A percentile compares a stretch with the other conserved stretches of the same genome.
These are phyloP conservation scores for Epichloe gansuensis DNA, from an alignment of 2,329 filamentous ascomycete genomes.

Conservation along the genomic window DNA sequence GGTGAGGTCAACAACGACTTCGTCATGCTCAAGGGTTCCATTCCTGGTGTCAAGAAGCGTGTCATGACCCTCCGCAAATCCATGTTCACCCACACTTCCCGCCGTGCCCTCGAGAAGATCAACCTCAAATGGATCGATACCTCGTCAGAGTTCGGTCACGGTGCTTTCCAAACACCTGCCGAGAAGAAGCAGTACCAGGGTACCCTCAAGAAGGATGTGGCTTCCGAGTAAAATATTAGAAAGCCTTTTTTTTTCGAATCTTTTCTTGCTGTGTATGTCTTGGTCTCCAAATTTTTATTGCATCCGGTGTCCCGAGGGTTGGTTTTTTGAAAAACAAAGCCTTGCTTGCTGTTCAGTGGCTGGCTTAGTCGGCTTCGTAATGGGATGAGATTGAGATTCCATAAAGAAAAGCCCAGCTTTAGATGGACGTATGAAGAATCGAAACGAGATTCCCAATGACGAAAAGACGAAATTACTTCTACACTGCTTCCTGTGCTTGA, in stretches of 20 bases:
- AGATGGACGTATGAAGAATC: constrained; percentile 20
- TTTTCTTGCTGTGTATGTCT: constrained; percentile 14
- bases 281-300: constrained; percentile 27
- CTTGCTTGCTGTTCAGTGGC: constrained; percentile 19
- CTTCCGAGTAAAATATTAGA: constrained; percentile 27
- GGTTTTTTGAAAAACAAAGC: neutral
- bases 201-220: constrained; percentile 96
- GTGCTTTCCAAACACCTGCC: constrained; percentile 94
- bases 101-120: constrained; percentile 96
- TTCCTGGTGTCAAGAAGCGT: constrained; percentile 98
- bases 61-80: constrained; percentile 98
- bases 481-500: neutral
- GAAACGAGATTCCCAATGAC: constrained; percentile 8
- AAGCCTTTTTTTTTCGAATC: constrained; percentile 24
- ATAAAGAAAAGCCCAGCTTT: constrained; percentile 19
- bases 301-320: constrained; percentile 40
- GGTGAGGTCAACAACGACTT: constrained; percentile 99
- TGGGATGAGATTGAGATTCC: constrained; percentile 22
- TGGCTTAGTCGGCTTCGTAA: constrained; percentile 22
- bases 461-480: neutral
- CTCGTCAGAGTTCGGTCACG: constrained; percentile 99
- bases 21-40: constrained; percentile 91
- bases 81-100: constrained; percentile 93
- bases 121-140: constrained; percentile 99
- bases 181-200: constrained; percentile 98